Conservation (phyloP, 2,329 filamentous ascomycete genomes). For the Dactylellina leptospora region DNA sequence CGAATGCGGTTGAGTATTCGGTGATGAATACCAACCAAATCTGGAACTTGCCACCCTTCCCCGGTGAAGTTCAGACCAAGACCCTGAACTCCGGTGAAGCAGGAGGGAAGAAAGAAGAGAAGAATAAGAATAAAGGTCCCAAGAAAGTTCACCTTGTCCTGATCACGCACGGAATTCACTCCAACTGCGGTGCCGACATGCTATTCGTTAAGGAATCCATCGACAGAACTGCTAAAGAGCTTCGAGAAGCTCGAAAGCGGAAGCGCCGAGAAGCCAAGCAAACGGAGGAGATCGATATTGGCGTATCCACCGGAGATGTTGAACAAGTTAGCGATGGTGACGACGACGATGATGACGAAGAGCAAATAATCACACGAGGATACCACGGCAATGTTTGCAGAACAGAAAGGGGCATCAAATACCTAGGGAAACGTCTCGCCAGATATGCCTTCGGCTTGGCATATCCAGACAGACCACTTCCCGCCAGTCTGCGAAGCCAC, state of each 20-base stretch:
- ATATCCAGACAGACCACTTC: conserved; percentile 89
- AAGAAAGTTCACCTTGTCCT: conserved; percentile 91
- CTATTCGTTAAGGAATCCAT: conserved; percentile 97
- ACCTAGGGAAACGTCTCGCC: conserved; percentile 90
- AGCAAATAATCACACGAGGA: conserved; percentile 87
- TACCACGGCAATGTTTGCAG: conserved; percentile 89
- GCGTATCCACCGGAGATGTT: conserved; percentile 50
- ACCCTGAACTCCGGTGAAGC: conserved; percentile 27
- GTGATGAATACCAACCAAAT: conserved; percentile 88
- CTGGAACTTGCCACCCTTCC: conserved; percentile 91
- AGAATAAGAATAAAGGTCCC: conserved; percentile 65
- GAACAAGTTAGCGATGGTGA: conserved; percentile 53
- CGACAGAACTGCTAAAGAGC: conserved; percentile 79
- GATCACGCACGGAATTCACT: conserved; percentile 92
- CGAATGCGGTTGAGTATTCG: conserved; percentile 77
- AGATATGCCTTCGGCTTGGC: conserved; percentile 89
- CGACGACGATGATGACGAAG: conserved; percentile 72
- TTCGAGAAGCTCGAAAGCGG: conserved; percentile 70
- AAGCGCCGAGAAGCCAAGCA: conserved; percentile 63
- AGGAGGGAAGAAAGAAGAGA: conserved; percentile 33
- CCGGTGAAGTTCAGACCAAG: conserved; percentile 65
- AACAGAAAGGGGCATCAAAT: conserved; percentile 95
- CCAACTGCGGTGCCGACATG: conserved; percentile 96
- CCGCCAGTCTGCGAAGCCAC: conserved; percentile 70
- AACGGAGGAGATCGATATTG: conserved; percentile 57